These are phyloP conservation scores for Arabidopsis arenosa DNA, from an alignment of 345 rosid species.

Conservation along the genomic window DNA sequence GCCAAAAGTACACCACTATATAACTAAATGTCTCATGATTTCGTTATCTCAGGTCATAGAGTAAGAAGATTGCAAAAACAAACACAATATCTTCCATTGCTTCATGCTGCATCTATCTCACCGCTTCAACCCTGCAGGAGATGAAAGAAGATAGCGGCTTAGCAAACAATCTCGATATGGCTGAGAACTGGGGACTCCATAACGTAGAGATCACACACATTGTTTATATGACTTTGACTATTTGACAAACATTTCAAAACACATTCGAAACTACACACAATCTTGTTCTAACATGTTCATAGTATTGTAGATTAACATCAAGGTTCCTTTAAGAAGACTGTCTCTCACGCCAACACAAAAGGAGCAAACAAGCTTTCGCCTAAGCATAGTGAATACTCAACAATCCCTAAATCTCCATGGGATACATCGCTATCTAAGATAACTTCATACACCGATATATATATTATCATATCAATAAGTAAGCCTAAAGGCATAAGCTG, in stretches of 20 bases:
- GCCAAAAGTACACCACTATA: slow-evolving; percentile 8
- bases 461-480: too few species aligned
- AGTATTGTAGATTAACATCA: too few species aligned
- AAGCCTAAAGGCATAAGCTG: neutral
- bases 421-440: neutral
- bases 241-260: neutral
- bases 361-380: too few species aligned
- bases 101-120: neutral
- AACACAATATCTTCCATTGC: slow-evolving; percentile 17
- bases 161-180: slow-evolving; percentile 11
- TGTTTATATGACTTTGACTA: neutral
- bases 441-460: too few species aligned
- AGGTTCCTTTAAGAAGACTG: too few species aligned
- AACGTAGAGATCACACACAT: neutral
- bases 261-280: neutral
- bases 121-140: slow-evolving; percentile 33
- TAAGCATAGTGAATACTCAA: too few species aligned
- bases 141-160: slow-evolving; percentile 13
- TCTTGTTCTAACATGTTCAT: neutral
- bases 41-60: neutral
- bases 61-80: slow-evolving; percentile 5
- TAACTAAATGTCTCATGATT: slow-evolving; percentile 21
- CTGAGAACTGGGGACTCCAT: neutral
- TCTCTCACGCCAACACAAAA: too few species aligned
- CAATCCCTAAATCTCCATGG: neutral